A percentile compares a stretch with the other conserved stretches of the same genome.
phyloP scores from a whole-genome alignment of 2,329 filamentous ascomycete species.

The Aspergillus ustus region DNA sequence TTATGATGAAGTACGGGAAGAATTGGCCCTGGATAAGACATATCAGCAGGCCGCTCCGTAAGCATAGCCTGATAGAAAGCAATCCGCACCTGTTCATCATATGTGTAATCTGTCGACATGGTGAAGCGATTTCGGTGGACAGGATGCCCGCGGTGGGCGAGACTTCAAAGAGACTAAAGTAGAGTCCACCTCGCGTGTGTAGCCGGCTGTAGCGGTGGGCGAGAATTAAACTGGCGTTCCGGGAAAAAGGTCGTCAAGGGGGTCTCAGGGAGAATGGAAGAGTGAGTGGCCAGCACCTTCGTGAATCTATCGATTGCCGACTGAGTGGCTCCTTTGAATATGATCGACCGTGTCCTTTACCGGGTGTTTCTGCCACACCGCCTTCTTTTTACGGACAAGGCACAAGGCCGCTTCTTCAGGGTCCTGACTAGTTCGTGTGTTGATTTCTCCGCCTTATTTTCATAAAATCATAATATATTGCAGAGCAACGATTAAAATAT shows the following conservation, averaged over 20 bases:
- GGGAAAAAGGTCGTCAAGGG: background rate
- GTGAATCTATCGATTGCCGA: conserved; percentile 30
- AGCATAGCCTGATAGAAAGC: background rate
- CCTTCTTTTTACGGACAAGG: conserved; percentile 27
- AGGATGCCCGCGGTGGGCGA: conserved; percentile 38
- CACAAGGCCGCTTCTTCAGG: conserved; percentile 13
- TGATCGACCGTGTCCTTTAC: conserved; percentile 47
- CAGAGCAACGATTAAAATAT: background rate
- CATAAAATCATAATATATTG: background rate
- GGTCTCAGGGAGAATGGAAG: conserved; percentile 2
- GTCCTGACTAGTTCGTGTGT: background rate
- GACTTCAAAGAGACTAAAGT: conserved; percentile 20
- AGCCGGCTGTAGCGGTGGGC: background rate
- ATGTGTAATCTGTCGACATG: conserved; percentile 94
- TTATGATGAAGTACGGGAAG: conserved; percentile 98
- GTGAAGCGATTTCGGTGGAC: conserved; percentile 36
- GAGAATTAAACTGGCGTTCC: background rate
- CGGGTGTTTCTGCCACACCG: conserved; percentile 28
- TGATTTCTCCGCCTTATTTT: background rate
- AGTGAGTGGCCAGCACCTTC: conserved; percentile 22
- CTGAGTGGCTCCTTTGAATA: conserved; percentile 27
- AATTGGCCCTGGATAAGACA: conserved; percentile 74
- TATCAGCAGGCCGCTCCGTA: background rate
- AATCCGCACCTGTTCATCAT: conserved; percentile 78
- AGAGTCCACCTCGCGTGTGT: conserved; percentile 6